Conservation (phyloP, 495 filamentous ascomycete species). For the Penicillium angulare region DNA sequence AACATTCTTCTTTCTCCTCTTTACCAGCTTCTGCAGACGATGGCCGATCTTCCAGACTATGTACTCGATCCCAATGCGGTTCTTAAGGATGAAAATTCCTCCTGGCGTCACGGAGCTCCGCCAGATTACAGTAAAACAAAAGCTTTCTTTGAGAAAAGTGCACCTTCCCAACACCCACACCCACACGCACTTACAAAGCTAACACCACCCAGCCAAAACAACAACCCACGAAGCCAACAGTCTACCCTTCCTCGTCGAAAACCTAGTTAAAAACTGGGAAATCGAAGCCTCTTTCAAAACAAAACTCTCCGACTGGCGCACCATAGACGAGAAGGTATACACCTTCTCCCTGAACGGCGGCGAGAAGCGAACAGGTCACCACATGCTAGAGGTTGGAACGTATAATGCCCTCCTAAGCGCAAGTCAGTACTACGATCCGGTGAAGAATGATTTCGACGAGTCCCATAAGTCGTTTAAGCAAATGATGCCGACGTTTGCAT, state of each 20-base stretch:
- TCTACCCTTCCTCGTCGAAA: constrained; percentile 59
- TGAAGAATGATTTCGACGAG: constrained; percentile 52
- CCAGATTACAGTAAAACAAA: constrained; percentile 63
- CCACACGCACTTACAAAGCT: not conserved
- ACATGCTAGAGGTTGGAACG: constrained; percentile 66
- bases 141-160: constrained; percentile 49
- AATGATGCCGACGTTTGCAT: constrained; percentile 69
- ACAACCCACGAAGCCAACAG: constrained; percentile 51
- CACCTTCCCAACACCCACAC: constrained; percentile 50
- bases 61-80: constrained; percentile 59
- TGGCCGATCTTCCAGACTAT: constrained; percentile 49
- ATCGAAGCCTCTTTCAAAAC: constrained; percentile 67
- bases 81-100: constrained; percentile 47
- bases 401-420: constrained; percentile 65
- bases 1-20: too few species aligned
- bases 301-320: constrained; percentile 59
- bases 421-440: constrained; percentile 61
- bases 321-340: constrained; percentile 39
- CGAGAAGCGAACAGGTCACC: constrained; percentile 4
- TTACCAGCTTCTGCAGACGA: not conserved
- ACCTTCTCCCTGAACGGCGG: not conserved
- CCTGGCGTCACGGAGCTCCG: constrained; percentile 58
- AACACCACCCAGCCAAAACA: not conserved
- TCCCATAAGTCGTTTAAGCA: constrained; percentile 68
- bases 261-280: constrained; percentile 73